Base-by-base conservation (phyloP, 306 rosid species). In the Citrullus mucosospermus region DNA sequence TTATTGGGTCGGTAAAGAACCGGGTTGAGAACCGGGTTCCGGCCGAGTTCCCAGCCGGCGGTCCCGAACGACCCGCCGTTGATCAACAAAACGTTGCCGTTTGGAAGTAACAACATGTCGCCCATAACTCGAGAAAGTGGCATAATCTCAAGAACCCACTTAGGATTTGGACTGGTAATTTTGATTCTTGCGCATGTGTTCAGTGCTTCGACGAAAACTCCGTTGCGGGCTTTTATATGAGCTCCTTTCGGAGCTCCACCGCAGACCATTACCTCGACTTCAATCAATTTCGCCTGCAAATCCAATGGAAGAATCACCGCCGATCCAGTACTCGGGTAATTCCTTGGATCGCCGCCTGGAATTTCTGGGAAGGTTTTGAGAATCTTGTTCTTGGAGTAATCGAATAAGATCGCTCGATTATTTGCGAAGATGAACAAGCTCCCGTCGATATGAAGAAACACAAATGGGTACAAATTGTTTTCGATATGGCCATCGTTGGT, bases 291-390 rank as follows among this genome's bases (percentile, higher is more conserved):
- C 43, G 25, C 63, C 78, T 32, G 78, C 63, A 75, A 75, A 58
- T 55, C n/a, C 9, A 93, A 5, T 9, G 98, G 98, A 8, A 93
- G 93, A 72, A 93, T 87, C 12, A 93, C 87, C 0, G 97, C 88
- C 4, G 98, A 92, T 8, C 96, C 97, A 0, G 96, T 60, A 82
- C 98, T 93, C 2, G 97, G 97, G 66, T 93, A 92, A 78, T 89
- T 89, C 7, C 92, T 84, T 10, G 98, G 96, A 3, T 92, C 89
- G 0, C 80, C 84, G 9, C 89, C 90, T 0, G 97, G 91, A 25
- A 95, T 90, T 0, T 48, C 68, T 17, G 96, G 97, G 66, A 89
- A 86, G 71, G 86, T 87, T 80, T 84, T 88, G 12, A 92, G 32
- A 0, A 94, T 80, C 2, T 12, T 77, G 75, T 90, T 92, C 44